These are phyloP conservation scores for Lactarius indigo DNA, from an alignment of 768 basidiomycete genomes.

Conservation along the genomic window DNA sequence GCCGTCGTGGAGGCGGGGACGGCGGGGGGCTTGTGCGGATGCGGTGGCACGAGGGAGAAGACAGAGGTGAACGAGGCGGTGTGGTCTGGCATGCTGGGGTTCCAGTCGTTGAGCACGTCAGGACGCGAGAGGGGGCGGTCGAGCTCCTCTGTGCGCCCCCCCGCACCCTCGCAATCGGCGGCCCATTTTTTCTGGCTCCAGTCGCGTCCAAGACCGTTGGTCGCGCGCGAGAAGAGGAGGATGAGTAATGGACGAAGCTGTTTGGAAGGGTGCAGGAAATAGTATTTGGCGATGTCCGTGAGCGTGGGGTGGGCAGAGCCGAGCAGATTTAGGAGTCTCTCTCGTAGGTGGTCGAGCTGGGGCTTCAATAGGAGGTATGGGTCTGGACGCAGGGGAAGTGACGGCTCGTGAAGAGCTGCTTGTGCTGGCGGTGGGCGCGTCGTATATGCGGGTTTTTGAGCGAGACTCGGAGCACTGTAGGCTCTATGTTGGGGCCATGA, in stretches of 20 bases:
- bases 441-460: conserved; percentile 15
- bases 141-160: conserved; percentile 55
- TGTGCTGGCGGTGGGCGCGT: neutral
- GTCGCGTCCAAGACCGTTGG: conserved; percentile 76
- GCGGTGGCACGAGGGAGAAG: conserved; percentile 51
- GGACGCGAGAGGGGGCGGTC: conserved; percentile 76
- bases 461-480: conserved; percentile 18
- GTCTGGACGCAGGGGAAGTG: conserved; percentile 41
- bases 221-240: conserved; percentile 85
- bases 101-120: conserved; percentile 87
- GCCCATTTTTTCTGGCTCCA: conserved; percentile 62
- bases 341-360: conserved; percentile 69
- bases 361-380: conserved; percentile 67
- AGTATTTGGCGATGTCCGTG: conserved; percentile 85
- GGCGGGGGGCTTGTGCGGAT: conserved; percentile 36
- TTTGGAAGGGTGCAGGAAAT: conserved; percentile 86
- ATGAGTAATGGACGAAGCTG: conserved; percentile 89
- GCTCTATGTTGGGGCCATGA: neutral
- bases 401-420: neutral
- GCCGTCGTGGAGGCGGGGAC: conserved; percentile 34
- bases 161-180: conserved; percentile 53
- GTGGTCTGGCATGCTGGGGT: conserved; percentile 80
- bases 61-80: conserved; percentile 59
- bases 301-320: conserved; percentile 88
- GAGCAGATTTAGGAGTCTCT: conserved; percentile 70